Base-by-base conservation (phyloP, 2,329 filamentous ascomycete species). In the Acrodontium crateriforme region DNA sequence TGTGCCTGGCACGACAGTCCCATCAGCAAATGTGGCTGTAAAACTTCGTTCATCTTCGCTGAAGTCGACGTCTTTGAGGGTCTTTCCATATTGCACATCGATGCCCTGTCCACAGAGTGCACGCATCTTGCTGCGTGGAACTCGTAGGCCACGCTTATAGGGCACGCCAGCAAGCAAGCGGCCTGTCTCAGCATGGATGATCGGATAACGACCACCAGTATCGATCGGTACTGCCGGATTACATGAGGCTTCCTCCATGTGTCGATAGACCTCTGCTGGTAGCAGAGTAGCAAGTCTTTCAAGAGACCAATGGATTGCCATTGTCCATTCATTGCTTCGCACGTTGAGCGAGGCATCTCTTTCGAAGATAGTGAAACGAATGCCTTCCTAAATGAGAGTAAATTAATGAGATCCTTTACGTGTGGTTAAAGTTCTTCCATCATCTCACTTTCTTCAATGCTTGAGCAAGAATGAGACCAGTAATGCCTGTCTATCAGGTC, bases 251-350 rank as follows among this genome's bases (percentile, higher is more conserved):
- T 16, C 9, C 14, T 21, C 25, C 29, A 31, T 31, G 12, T 27
- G 18, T 6, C 4, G 12, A 16, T 31, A 31, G 16, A 31, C 16
- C 4, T 23, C 12, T 4, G 25, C 9, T 10, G 29, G 29, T 14
- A 31, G 20, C 10, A 31, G n/a, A 20, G 10, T 8, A 14, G 27
- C 29, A 3, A 31, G 16, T 4, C 29, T 24, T n/a, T 31, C 29
- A 9, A 31, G 29, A 6, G 29, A 31, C 29, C 29, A 31, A 20
- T 31, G 29, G 12, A 31, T 31, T 7, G 29, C 29, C 29, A 31
- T 31, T 17, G 29, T 31, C 29, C 29, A 31, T 15, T 31, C 29
- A 16, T 27, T 28, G 29, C 29, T 31, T 12, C 29, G 29, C 12
- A 31, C 29, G 17, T 31, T 31, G 11, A 31, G 19, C 12, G 25